phyloP scores from a whole-genome alignment of 805 yeast species.

The Saturnispora halmiae region DNA sequence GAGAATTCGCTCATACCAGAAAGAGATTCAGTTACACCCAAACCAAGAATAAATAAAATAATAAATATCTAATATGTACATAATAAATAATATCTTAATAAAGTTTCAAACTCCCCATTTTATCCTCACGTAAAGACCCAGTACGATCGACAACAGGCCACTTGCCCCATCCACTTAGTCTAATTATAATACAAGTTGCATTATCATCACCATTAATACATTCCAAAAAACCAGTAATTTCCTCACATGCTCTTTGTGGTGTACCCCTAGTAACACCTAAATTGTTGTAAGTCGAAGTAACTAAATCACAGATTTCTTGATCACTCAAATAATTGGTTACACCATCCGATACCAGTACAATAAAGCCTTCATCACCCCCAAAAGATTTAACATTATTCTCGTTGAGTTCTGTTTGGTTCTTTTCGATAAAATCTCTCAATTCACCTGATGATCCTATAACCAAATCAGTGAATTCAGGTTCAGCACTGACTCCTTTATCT shows the following conservation, averaged over 20 bases:
- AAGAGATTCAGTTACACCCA: constrained; percentile 77
- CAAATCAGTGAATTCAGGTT: constrained; percentile 74
- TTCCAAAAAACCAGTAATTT: constrained; percentile 73
- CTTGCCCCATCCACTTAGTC: constrained; percentile 86
- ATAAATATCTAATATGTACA: neutral
- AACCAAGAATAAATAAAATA: constrained; percentile 48
- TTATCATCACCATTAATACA: constrained; percentile 90
- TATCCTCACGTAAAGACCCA: constrained; percentile 68
- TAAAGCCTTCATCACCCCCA: constrained; percentile 83
- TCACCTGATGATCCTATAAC: constrained; percentile 52
- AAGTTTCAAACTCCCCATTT: constrained; percentile 24
- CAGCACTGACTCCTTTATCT: constrained; percentile 78
- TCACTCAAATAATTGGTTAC: constrained; percentile 72
- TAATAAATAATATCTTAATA: neutral
- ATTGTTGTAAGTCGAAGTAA: constrained; percentile 56
- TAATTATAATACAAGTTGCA: constrained; percentile 80
- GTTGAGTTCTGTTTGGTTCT: too few species aligned
- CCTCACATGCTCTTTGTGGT: constrained; percentile 80
- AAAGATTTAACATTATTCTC: constrained; percentile 28
- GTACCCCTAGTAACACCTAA: constrained; percentile 64
- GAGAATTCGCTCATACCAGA: constrained; percentile 93
- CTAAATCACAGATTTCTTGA: constrained; percentile 84
- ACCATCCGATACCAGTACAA: constrained; percentile 83
- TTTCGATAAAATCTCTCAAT: constrained; percentile 30
- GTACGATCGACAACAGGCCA: constrained; percentile 86